These are phyloP conservation scores for Cutaneotrichosporon cavernicola DNA, from an alignment of 1,284 basidiomycete genomes.

Conservation along the genomic window DNA sequence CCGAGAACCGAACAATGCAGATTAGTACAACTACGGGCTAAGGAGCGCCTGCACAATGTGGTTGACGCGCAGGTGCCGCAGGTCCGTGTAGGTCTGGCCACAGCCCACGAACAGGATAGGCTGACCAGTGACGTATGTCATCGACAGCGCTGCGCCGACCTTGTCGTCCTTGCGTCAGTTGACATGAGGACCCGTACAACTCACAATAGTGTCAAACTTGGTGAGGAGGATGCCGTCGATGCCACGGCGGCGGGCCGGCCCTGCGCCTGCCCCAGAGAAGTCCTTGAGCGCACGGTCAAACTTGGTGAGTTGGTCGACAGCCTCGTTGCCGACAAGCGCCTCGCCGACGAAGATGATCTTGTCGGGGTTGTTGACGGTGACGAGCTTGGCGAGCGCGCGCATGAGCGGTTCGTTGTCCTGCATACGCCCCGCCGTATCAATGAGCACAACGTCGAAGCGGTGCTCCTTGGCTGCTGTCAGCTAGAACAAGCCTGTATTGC, in stretches of 20 bases:
- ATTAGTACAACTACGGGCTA: slow-evolving; percentile 3
- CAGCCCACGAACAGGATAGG: slow-evolving; percentile 95
- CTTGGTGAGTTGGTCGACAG: slow-evolving; percentile 90
- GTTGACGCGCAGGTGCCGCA: slow-evolving; percentile 80
- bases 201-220: slow-evolving; percentile 88
- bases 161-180: slow-evolving; percentile 52
- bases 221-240: slow-evolving; percentile 96
- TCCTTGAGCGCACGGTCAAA: slow-evolving; percentile 88
- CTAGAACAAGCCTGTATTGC: slow-evolving; percentile 25
- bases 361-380: slow-evolving; percentile 86
- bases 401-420: slow-evolving; percentile 98
- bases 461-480: slow-evolving; percentile 67
- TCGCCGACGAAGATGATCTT: slow-evolving; percentile 96
- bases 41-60: slow-evolving; percentile 91
- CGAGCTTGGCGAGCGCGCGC: slow-evolving; percentile 96
- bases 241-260: slow-evolving; percentile 60
- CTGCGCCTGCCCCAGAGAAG: slow-evolving; percentile 60
- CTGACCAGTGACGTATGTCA: slow-evolving; percentile 96
- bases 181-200: slow-evolving; percentile 15
- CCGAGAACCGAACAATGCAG: background rate
- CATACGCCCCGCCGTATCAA: slow-evolving; percentile 97
- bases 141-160: slow-evolving; percentile 92
- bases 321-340: slow-evolving; percentile 93
- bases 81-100: slow-evolving; percentile 93
- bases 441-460: slow-evolving; percentile 88